Evolutionary conservation across 768 basidiomycete species (phyloP).

Genomic region (Tricholoma furcatifolium): DNA sequence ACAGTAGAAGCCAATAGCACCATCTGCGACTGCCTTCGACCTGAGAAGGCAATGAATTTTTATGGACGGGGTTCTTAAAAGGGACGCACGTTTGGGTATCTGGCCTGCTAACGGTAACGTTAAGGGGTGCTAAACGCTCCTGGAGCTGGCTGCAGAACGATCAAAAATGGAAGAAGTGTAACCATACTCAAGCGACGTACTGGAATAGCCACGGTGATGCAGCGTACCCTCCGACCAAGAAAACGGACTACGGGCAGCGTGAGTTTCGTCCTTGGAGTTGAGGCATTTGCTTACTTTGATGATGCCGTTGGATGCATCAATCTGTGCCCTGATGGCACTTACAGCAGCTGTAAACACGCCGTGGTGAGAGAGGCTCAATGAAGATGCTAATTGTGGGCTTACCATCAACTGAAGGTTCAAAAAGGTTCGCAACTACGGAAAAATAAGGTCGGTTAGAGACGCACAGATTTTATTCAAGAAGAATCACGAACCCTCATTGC

Average conservation of each 20-base stretch:
- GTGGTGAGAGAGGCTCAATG: neutral
- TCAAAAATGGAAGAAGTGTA: neutral
- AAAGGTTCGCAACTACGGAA: conserved; percentile 65
- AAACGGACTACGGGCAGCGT: conserved; percentile 56
- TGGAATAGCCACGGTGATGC: conserved; percentile 78
- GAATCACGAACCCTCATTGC: conserved; percentile 29
- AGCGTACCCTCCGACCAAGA: conserved; percentile 82
- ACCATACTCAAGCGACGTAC: conserved; percentile 19
- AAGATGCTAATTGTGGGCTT: neutral
- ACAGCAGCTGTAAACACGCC: conserved; percentile 49
- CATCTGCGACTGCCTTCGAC: conserved; percentile 84
- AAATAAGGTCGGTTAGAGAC: neutral
- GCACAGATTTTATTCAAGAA: neutral
- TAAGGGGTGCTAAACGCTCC: conserved; percentile 55
- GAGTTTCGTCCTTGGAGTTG: neutral
- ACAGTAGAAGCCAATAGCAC: conserved; percentile 81
- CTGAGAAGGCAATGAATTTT: conserved; percentile 31
- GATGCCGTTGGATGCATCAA: conserved; percentile 63
- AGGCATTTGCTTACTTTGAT: conserved; percentile 49
- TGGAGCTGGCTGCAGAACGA: conserved; percentile 52
- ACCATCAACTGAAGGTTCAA: conserved; percentile 76
- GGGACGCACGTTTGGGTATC: conserved; percentile 71
- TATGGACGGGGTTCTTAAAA: neutral
- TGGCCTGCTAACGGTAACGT: conserved; percentile 67
- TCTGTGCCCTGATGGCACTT: conserved; percentile 66